These are phyloP conservation scores for Aspergillus amoenus DNA, from an alignment of 2,329 filamentous ascomycete genomes.

Conservation along the genomic window DNA sequence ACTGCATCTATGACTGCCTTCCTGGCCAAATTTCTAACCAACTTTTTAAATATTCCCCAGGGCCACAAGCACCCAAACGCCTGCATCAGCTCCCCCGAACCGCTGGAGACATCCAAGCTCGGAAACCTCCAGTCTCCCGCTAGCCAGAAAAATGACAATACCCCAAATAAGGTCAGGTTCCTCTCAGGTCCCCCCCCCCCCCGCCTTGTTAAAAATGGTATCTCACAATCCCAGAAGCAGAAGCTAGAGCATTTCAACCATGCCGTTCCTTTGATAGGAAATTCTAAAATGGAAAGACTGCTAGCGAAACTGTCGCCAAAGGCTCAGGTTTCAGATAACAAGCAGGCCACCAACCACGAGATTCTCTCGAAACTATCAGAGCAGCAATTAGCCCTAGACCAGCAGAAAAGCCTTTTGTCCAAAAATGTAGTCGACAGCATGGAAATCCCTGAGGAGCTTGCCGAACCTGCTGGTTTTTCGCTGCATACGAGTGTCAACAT, in stretches of 20 bases:
- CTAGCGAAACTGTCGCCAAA: conserved; percentile 43
- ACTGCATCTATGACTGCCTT: too few relatives aligned
- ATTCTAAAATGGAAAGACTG: conserved; percentile 64
- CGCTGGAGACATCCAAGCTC: conserved; percentile 35
- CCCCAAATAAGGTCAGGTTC: conserved; percentile 39
- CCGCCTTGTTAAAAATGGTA: not conserved
- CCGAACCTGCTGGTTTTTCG: conserved; percentile 21
- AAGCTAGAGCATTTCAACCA: conserved; percentile 44
- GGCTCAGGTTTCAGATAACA: conserved; percentile 21
- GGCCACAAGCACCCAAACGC: conserved; percentile 25
- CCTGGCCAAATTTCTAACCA: not conserved
- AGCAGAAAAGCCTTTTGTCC: conserved; percentile 56
- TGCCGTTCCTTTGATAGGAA: conserved; percentile 24
- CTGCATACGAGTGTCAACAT: conserved; percentile 18
- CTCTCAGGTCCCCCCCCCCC: not conserved
- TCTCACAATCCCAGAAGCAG: conserved; percentile 47
- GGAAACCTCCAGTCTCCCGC: conserved; percentile 30
- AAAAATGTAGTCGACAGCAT: conserved; percentile 16
- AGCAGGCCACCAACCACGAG: conserved; percentile 21
- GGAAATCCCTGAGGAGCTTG: conserved; percentile 19
- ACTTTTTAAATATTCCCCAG: conserved; percentile 12
- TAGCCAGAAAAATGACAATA: conserved; percentile 24
- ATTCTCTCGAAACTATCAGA: conserved; percentile 71
- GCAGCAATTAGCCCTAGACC: conserved; percentile 61
- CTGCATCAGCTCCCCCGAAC: conserved; percentile 29